Conservation (phyloP, 352 stramenopile species). For the Phytophthora capsici region DNA sequence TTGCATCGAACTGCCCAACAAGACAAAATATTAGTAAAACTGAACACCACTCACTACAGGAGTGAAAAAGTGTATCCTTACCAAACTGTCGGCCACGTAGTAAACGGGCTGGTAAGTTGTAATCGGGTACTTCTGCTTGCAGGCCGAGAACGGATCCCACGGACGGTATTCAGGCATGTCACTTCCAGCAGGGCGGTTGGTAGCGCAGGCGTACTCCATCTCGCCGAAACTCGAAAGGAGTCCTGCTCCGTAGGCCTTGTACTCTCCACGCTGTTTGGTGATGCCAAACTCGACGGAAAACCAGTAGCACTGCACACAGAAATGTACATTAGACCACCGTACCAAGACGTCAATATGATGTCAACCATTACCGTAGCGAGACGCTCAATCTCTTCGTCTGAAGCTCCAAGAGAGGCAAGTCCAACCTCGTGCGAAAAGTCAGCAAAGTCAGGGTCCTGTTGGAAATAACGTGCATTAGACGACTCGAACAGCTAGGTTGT, state of each 20-base stretch:
- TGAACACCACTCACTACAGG: neutral
- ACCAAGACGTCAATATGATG: no score
- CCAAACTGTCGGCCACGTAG: slow-evolving; percentile 95
- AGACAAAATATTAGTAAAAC: slow-evolving; percentile 1
- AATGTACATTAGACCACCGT: slow-evolving; percentile 5
- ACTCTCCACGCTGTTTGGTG: slow-evolving; percentile 91
- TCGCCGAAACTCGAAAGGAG: slow-evolving; percentile 98
- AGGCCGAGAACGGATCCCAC: slow-evolving; percentile 95
- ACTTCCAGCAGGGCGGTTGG: slow-evolving; percentile 60
- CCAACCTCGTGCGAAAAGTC: slow-evolving; percentile 98
- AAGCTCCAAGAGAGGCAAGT: slow-evolving; percentile 94
- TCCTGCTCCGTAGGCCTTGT: slow-evolving; percentile 97
- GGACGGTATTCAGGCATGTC: slow-evolving; percentile 89
- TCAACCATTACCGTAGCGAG: slow-evolving; percentile 83
- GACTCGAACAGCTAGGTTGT: neutral
- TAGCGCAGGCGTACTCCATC: slow-evolving; percentile 95
- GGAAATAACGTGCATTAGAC: neutral
- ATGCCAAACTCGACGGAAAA: slow-evolving; percentile 98
- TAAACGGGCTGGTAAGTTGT: slow-evolving; percentile 98
- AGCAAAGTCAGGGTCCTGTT: slow-evolving; percentile 95
- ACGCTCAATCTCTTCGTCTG: slow-evolving; percentile 94
- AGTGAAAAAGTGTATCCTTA: slow-evolving; percentile 29
- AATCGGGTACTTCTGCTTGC: slow-evolving; percentile 96
- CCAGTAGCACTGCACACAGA: slow-evolving; percentile 93
- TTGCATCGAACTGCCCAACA: slow-evolving; percentile 82